Percentiles rank a stretch among this genome's conserved stretches.
These are phyloP conservation scores for Falciphora oryzae DNA, from an alignment of 2,329 filamentous ascomycete species.

Conservation along the genomic window DNA sequence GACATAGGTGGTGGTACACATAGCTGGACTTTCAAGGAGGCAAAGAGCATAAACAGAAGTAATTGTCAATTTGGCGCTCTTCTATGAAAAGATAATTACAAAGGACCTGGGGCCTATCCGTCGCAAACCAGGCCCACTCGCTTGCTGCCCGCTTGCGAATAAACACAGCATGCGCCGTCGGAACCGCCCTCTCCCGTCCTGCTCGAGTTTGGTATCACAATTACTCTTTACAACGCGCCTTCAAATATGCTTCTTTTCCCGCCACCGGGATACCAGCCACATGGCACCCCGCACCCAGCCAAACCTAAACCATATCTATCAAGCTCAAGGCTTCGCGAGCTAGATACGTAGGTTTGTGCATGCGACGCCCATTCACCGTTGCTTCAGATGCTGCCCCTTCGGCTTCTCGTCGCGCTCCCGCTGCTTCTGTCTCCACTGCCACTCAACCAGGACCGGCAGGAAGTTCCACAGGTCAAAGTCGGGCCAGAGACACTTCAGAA, in stretches of 20 bases:
- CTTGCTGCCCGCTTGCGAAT: not conserved
- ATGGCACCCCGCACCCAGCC: not conserved
- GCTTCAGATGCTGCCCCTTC: conserved; percentile 26
- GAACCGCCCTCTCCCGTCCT: not conserved
- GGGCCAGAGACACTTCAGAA: conserved; percentile 88
- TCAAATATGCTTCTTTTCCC: not conserved
- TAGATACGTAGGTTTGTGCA: not conserved
- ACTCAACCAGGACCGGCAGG: conserved; percentile 85
- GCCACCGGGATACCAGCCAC: not conserved
- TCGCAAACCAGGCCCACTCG: not conserved
- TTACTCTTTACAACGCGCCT: not conserved
- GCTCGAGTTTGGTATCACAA: not conserved
- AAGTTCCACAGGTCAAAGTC: conserved; percentile 94
- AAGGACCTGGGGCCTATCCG: not conserved
- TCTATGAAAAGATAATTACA: too few relatives aligned
- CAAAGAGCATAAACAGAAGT: too few relatives aligned
- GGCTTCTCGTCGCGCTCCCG: conserved; percentile 45
- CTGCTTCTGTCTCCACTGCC: conserved; percentile 65
- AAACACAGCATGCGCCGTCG: too few relatives aligned
- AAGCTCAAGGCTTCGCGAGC: not conserved
- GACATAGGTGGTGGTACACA: not conserved
- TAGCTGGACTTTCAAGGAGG: too few relatives aligned
- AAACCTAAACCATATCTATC: not conserved
- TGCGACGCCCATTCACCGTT: conserved; percentile 14
- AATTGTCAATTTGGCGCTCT: too few relatives aligned